A percentile compares a stretch with the other conserved stretches of the same genome.
phyloP scores from a whole-genome alignment of 2,329 filamentous ascomycete species.

The Colletotrichum brevisporum region DNA sequence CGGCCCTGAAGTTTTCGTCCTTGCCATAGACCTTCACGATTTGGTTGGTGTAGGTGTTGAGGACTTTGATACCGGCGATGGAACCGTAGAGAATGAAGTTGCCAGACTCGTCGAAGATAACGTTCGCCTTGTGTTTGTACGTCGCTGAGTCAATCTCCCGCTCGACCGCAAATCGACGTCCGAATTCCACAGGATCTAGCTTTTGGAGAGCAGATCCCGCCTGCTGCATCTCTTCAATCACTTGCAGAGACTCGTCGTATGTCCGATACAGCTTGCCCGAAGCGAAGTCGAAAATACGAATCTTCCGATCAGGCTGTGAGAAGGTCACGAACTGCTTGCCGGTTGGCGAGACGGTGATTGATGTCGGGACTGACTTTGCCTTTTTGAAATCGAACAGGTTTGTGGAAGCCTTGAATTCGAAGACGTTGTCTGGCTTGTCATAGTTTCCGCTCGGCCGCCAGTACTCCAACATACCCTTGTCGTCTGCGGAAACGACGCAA shows the following conservation, averaged over 20 bases:
- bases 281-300: conserved; percentile 93
- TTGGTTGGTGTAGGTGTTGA: conserved; percentile 95
- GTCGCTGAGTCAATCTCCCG: conserved; percentile 83
- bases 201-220: conserved; percentile 86
- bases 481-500: conserved; percentile 91
- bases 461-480: conserved; percentile 95
- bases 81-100: conserved; percentile 97
- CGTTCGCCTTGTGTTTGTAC: conserved; percentile 80
- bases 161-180: conserved; percentile 87
- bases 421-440: conserved; percentile 93
- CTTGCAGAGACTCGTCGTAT: conserved; percentile 94
- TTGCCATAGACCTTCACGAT: conserved; percentile 91
- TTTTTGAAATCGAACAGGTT: conserved; percentile 98
- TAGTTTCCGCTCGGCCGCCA: conserved; percentile 87
- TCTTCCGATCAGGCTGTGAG: conserved; percentile 93
- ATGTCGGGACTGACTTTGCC: conserved; percentile 85
- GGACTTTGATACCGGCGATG: conserved; percentile 90
- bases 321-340: conserved; percentile 89
- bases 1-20: conserved; percentile 87
- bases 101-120: conserved; percentile 95
- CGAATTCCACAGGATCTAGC: conserved; percentile 92
- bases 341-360: conserved; percentile 87
- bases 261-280: conserved; percentile 90
- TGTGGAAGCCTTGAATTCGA: conserved; percentile 92
- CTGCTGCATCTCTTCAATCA: conserved; percentile 94